Base-by-base conservation (phyloP, 495 filamentous ascomycete genomes). In the Xeromyces bisporus region DNA sequence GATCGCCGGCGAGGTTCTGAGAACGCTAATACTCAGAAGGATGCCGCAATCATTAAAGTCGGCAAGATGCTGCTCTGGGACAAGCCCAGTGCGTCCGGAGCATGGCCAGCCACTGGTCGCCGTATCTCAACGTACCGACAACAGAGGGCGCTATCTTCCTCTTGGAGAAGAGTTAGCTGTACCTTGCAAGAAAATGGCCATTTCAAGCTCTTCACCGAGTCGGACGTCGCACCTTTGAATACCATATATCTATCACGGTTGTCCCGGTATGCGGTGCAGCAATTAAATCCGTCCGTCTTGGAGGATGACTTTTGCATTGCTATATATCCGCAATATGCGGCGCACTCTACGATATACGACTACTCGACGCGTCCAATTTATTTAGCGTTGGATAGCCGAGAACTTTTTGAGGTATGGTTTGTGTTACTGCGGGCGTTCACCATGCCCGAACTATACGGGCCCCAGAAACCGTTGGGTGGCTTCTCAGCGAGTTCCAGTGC, bases 391-490 rank as follows among this genome's bases (percentile, higher is more conserved):
- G 91, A 96, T 40, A 84, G 73, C 12, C 67, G 91, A 12, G 77
- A 93, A 1, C 58, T 89, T 5, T 93, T 89, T 46, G 89, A 99
- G 44, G 91, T 93, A 8, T 96, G 89, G 91, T 86, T 93, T 47
- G 89, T 93, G 6, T 64, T 99, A 15, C 47, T 99, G 15, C 71
- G 86, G 36, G 85, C 89, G 1, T 96, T 94, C 45, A 81, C 89
- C 1, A 80, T 91, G 29, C 91, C 91, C 6, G 87, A 96, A 46
- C 63, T 99, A 18, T 96, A 93, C 41, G 79, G 78, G 2, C 69
- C 70, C 8, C 55, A 63, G 31, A 43, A 41, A 5, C 33, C 46
- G 7, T 35, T 48, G 25, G 40, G 44, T n/a, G 50, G 58, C 10
- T 41, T 56, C 10, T 33, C 43, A 13, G 38, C 43, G 12, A 42